These are phyloP conservation scores for Kockovaella imperatae DNA, from an alignment of 768 basidiomycete species.

Conservation along the genomic window DNA sequence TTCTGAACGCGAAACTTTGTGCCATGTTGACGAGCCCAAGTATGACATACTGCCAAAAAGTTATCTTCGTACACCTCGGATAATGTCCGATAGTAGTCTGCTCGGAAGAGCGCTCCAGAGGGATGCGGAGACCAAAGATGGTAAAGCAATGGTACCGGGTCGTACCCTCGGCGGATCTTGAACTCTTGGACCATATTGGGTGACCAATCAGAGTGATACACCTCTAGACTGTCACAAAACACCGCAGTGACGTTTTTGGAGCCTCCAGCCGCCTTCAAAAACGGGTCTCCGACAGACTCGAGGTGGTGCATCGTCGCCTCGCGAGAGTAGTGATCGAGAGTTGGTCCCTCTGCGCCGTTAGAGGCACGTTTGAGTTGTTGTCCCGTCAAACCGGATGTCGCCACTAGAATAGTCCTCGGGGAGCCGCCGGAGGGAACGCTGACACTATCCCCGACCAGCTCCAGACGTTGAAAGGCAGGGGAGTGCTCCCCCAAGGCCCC, in stretches of 20 bases:
- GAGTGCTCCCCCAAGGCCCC: not conserved
- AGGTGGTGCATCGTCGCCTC: conserved; percentile 4
- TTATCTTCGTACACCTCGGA: conserved; percentile 1
- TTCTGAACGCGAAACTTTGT: conserved; percentile 2
- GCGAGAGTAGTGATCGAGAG: conserved; percentile 2
- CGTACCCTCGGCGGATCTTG: not conserved
- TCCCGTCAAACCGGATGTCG: conserved; percentile 1
- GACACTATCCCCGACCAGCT: not conserved
- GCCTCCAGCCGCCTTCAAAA: not conserved
- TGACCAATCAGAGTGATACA: conserved; percentile 2
- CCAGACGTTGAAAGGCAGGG: not conserved
- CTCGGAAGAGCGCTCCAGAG: not conserved
- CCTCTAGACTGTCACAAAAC: conserved; percentile 5
- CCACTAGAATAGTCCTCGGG: not conserved
- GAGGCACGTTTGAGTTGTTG: conserved; percentile 5
- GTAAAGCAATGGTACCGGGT: not conserved
- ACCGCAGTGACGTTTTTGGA: conserved; percentile 3
- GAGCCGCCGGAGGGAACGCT: not conserved
- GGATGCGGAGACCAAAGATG: not conserved
- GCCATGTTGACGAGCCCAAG: not conserved
- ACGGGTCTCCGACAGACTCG: not conserved
- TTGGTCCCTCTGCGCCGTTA: conserved; percentile 3
- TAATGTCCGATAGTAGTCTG: not conserved
- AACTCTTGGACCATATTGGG: not conserved
- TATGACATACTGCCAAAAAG: not conserved